Conservation (phyloP, 805 yeast genomes). For the Candida yuanshanica region DNA sequence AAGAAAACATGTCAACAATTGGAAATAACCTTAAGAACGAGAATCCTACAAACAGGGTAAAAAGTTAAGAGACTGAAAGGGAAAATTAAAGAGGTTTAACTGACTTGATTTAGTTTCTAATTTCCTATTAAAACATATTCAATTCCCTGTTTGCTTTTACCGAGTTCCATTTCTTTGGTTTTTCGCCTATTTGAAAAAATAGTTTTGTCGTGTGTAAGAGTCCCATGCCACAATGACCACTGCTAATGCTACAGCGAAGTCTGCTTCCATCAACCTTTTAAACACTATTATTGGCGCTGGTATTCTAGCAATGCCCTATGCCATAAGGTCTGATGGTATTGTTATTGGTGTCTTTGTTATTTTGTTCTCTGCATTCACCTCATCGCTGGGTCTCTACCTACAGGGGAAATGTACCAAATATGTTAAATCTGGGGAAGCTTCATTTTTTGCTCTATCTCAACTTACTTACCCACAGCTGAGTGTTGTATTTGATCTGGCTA, state of each 20-base stretch:
- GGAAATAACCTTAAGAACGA: too few relatives aligned
- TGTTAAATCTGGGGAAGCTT: constrained; percentile 49
- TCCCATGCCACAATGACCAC: constrained; percentile 1
- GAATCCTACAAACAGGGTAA: too few relatives aligned
- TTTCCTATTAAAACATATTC: too few relatives aligned
- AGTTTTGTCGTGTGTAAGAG: neutral
- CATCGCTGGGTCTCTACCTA: constrained; percentile 60
- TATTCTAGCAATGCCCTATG: constrained; percentile 66
- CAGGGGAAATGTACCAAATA: constrained; percentile 55
- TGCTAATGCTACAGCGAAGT: constrained; percentile 33
- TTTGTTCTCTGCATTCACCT: constrained; percentile 57
- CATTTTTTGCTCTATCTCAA: constrained; percentile 59
- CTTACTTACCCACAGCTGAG: constrained; percentile 56
- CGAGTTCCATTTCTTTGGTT: neutral
- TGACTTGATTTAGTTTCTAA: too few relatives aligned
- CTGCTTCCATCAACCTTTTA: constrained; percentile 47
- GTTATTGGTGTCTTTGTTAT: constrained; percentile 52
- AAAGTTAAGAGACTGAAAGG: too few relatives aligned
- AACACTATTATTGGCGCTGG: constrained; percentile 66
- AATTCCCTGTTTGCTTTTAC: too few relatives aligned
- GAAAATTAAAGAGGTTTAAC: too few relatives aligned
- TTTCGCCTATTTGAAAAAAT: too few relatives aligned
- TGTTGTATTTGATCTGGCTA: constrained; percentile 60
- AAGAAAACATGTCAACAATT: too few relatives aligned
- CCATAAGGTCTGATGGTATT: constrained; percentile 61